Evolutionary conservation across 768 basidiomycete species (phyloP), one percentile per base, ranked within the genome.

Genomic region (Suillus tomentosus): DNA sequence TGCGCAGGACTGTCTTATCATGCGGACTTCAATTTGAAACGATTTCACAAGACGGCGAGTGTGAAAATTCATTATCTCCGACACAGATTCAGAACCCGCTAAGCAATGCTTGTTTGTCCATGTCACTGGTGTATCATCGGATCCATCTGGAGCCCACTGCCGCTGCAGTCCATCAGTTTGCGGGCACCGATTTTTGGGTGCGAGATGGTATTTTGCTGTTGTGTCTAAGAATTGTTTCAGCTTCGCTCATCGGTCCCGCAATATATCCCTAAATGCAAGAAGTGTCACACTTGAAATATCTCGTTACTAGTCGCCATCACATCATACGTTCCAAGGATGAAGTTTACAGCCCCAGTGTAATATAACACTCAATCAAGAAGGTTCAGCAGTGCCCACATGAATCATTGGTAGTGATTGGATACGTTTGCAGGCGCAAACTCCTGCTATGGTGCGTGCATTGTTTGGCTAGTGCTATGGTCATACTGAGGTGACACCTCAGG

Each of bases 401-500:
- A 3, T 27, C 11, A 27, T 39, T 7, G n/a, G 22, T 40, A 27
- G 15, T 5, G 40, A 58, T 58, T 42, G 24, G 17, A 58, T 31
- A 13, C 17, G 9, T 17, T 58, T 58, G 24, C 24, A 42, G 40
- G 57, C 57, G 57, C 5, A 58, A 57, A 6, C 39, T 14, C 57
- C 19, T 27, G 24, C 37, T 19, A 57, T 39, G 22, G 57, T 58
- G 36, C 9, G 57, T 58, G 40, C 40, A 42, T 19, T 58, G 15
- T 40, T 42, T 27, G 57, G 57, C 40, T 58, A 8, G 24, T 31
- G 11, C 24, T 39, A 42, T 58, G 2, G 24, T 58, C 42, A 27
- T 42, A 15, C 57, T 58, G 40, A 58, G 57, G 40, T 27, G 40
- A 58, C 11, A 42, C 27, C 57, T 58, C 57, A 42, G 57, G 5